Evolutionary conservation across 2,329 filamentous ascomycete species (phyloP), one percentile per base, ranked within the genome.

Genomic region (Chaetoscypha palmicola): DNA sequence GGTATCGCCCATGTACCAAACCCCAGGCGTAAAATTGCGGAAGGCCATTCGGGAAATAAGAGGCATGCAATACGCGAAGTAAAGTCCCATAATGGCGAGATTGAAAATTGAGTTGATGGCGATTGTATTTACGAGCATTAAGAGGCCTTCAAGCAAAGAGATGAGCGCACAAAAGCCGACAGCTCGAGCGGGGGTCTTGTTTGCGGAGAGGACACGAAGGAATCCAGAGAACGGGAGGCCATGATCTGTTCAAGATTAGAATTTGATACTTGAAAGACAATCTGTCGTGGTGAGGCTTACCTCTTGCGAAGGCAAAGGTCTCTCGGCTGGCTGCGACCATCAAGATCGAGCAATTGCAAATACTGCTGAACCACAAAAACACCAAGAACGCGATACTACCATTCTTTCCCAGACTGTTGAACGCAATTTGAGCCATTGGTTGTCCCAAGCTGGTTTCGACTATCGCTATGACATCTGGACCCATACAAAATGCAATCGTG

Each of bases 401-500:
- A 4, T 61, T 62, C 47, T 71, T 72, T 46, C 75, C 75, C 45
- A 77, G 67, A 26, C 71, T 72, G 57, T 77, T 74, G 62, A 72
- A 73, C 57, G 73, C 77, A 57, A 79, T 74, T 50, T 77, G 74
- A 2, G 69, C 71, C 11, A 77, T 67, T 14, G 74, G 75, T 57
- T 76, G 74, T 17, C 64, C 66, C 41, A 74, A 67, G 26, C 65
- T 62, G 7, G 65, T 68, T 1, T 65, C 68, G 2, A 77, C 63
- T 46, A 76, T 68, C 5, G 60, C 58, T 16, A 57, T 48, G 1
- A 68, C 64, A 55, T 76, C 66, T 11, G 57, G 41, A 22, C 73
- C 74, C 68, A 76, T 76, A 62, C 67, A 71, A 59, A 76, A 77
- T 45, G 67, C 70, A 33, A 78, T 70, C 5, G 76, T 73, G 47